These are phyloP conservation scores for Bruguiera sexangula DNA, from an alignment of 345 rosid species.

Conservation along the genomic window DNA sequence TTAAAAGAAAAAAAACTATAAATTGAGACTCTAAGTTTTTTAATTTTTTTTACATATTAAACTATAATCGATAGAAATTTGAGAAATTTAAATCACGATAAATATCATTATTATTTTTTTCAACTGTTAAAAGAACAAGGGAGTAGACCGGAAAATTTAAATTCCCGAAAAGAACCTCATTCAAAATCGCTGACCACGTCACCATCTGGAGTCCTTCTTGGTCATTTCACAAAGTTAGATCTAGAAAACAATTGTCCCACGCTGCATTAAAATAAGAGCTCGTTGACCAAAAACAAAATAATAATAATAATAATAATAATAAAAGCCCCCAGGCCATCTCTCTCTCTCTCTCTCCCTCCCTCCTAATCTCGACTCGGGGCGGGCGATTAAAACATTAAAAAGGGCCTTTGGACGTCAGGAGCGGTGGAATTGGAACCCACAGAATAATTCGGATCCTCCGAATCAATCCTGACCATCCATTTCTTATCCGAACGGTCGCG, in stretches of 20 bases:
- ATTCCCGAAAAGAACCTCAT: not conserved
- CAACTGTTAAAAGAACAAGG: too few species aligned
- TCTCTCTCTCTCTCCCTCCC: not conserved
- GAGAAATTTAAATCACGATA: too few species aligned
- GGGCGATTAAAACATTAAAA: not conserved
- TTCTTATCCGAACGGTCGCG: not conserved
- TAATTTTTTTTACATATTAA: too few species aligned
- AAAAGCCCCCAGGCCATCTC: not conserved
- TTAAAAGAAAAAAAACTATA: too few species aligned
- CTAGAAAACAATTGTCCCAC: too few species aligned
- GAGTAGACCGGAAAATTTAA: not conserved
- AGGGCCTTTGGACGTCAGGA: not conserved
- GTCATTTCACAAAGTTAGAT: not conserved
- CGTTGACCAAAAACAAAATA: too few species aligned
- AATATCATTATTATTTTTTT: too few species aligned
- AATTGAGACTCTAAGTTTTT: too few species aligned
- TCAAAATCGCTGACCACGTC: not conserved
- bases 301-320: not conserved
- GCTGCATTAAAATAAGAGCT: too few species aligned
- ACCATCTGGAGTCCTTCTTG: not conserved
- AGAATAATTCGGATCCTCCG: conserved; percentile 2
- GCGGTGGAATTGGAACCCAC: not conserved
- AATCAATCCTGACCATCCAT: conserved; percentile 13
- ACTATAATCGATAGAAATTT: too few species aligned
- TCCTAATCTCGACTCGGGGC: not conserved